Evolutionary conservation across 2,329 filamentous ascomycete genomes (phyloP), one percentile per base, ranked within the genome.

Genomic region (Neurospora sp.): DNA sequence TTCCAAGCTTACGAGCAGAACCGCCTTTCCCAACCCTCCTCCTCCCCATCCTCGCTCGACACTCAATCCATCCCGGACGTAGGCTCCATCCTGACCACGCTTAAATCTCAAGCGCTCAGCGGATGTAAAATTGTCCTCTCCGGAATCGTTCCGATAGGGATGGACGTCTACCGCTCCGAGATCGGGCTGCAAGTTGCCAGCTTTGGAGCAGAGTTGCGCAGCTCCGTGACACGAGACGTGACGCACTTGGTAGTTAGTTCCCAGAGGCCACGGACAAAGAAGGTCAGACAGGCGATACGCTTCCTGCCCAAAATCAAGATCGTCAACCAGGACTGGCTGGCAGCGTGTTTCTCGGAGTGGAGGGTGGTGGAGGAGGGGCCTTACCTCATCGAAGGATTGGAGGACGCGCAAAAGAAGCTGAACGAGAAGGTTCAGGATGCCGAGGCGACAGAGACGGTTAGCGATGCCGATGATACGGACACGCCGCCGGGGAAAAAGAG

Each of bases 311-410:
- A 88, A 68, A 92, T 98, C 79, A 94, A 93, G 78, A 97, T 99
- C 70, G 96, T 99, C 66, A 93, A 91, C 74, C 91, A 93, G 68
- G 89, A 92, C 75, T 99, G 96, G 96, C 88, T 99, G 38, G 86
- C 90, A 39, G 91, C 94, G 74, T 96, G 90, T 69, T 88, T 98
- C 73, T 91, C 89, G 36, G 90, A 91, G 78, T 99, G 96, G 96
- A 84, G 87, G 72, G 89, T 87, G 70, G 83, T 96, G 11, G 89
- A 96, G 69, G 94, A 97, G 78, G 84, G 84, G 2, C 89, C 91
- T 0, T 97, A 95, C 76, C 82, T 91, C n/a, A 79, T 77, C 66
- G 67, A 66, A 5, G 15, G 52, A 17, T 68, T 81, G 36, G 82
- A 76, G 0, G 77, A 75, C 33, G 73, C 70, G 15, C 52, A 62